These are phyloP conservation scores for Thermothelomyces thermophilus DNA, from an alignment of 2,329 filamentous ascomycete species.

Conservation along the genomic window DNA sequence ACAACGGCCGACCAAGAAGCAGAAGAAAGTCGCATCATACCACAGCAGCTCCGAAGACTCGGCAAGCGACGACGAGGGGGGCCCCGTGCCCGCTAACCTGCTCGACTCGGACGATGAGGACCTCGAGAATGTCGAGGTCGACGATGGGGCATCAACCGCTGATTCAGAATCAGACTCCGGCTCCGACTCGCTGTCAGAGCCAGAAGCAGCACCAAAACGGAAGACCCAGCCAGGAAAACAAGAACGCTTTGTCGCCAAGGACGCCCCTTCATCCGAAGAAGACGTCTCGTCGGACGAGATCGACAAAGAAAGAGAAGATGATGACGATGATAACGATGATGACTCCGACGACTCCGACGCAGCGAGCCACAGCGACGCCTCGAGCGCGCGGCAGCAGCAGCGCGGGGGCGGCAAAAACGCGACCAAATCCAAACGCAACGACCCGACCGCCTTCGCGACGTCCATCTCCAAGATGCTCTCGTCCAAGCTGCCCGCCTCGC, in stretches of 20 bases:
- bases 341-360: constrained; percentile 36
- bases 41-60: constrained; percentile 43
- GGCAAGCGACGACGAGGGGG: constrained; percentile 38
- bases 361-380: constrained; percentile 33
- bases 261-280: constrained; percentile 21
- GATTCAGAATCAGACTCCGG: constrained; percentile 34
- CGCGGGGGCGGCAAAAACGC: constrained; percentile 29
- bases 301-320: constrained; percentile 36
- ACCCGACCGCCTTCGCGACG: constrained; percentile 83
- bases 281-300: constrained; percentile 30
- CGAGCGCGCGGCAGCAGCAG: constrained; percentile 20
- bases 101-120: constrained; percentile 53
- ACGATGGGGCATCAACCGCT: constrained; percentile 39
- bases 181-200: constrained; percentile 30
- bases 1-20: constrained; percentile 44
- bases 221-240: constrained; percentile 16
- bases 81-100: constrained; percentile 39
- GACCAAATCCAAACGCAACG: constrained; percentile 75
- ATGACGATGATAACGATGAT: constrained; percentile 29
- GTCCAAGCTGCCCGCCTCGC: constrained; percentile 76
- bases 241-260: constrained; percentile 26
- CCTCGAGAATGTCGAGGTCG: constrained; percentile 46
- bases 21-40: constrained; percentile 43
- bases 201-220: constrained; percentile 25
- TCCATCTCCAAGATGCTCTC: constrained; percentile 89